phyloP scores from a whole-genome alignment of 164 flowering plant genomes.

The Kalanchoe fedtschenkoi region DNA sequence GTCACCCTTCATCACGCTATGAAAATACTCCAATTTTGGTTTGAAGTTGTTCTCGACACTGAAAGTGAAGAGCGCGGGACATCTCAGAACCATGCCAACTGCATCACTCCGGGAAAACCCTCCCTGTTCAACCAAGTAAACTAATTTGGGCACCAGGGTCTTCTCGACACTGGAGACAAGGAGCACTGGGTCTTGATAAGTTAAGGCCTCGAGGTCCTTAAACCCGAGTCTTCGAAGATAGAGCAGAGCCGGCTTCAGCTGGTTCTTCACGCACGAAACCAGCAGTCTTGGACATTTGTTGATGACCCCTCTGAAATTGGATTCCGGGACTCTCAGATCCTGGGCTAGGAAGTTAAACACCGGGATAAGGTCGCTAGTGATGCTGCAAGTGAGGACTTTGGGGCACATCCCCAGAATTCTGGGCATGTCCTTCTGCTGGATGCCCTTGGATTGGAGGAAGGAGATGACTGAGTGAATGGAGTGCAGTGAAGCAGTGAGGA shows the following conservation, averaged over 20 bases:
- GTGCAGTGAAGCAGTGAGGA: conserved; percentile 50
- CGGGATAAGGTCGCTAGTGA: conserved; percentile 48
- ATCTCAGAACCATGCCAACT: conserved; percentile 70
- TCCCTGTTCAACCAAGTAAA: conserved; percentile 38
- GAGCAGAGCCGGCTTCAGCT: conserved; percentile 66
- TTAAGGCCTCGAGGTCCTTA: conserved; percentile 45
- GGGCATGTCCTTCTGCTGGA: conserved; percentile 64
- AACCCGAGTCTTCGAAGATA: conserved; percentile 76
- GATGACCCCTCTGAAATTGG: conserved; percentile 46
- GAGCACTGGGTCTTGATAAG: conserved; percentile 60
- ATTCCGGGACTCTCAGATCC: conserved; percentile 59
- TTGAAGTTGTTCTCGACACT: conserved; percentile 75
- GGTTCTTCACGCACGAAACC: conserved; percentile 32
- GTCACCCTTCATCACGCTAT: conserved; percentile 42
- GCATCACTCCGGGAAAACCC: conserved; percentile 46
- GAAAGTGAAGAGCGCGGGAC: conserved; percentile 76
- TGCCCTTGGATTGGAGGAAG: conserved; percentile 75
- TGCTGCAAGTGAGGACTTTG: conserved; percentile 52
- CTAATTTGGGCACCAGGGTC: conserved; percentile 68
- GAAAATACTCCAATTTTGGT: conserved; percentile 75
- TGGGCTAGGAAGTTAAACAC: conserved; percentile 59
- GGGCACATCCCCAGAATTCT: conserved; percentile 93
- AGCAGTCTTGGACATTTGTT: conserved; percentile 81
- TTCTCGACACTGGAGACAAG: conserved; percentile 80
- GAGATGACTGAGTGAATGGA: conserved; percentile 59